Base-by-base conservation (phyloP, 1,139 yeast species). In the Hansenula sp. region DNA sequence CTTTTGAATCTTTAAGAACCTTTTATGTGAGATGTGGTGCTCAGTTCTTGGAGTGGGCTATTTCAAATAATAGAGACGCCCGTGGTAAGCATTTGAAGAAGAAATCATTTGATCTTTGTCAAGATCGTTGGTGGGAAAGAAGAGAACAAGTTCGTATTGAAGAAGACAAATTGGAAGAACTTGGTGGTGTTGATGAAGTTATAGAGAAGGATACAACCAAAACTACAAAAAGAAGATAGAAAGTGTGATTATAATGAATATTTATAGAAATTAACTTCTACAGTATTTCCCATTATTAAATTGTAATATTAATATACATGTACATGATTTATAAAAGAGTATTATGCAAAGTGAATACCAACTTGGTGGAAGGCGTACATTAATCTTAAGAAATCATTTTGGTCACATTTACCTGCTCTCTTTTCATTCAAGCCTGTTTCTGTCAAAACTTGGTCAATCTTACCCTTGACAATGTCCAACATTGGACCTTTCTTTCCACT, bases 41-140 rank as follows among this genome's bases (percentile, higher is more conserved):
- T 2, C 79, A 81, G 37, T 91, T 91, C 66, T 74, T 91, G 56
- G 90, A 89, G 61, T 93, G 98, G 97, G 90, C 96, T 2, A 85
- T 86, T 52, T 83, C 94, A 3, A 84, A 85, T 57, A 83, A 87
- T 54, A 76, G 87, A 55, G 93, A 87, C 46, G 83, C 89, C n/a
- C 79, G 95, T 56, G 98, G 96, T 44, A 93, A 93, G 63, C 84
- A 88, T 57, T 76, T 93, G 63, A 90, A 91, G 68, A 84, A 86
- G 48, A 85, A 87, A 35, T 86, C 97, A 0, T 93, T 93, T 62
- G 97, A 90, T 54, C 67, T 91, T 49, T 85, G 95, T 63, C 96
- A 91, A 66, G 94, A 84, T 52, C 79, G 98, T 68, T 93, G 96
- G 94, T 93, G 98, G 98, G 98, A 93, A 62, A 84, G 98, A 70